phyloP scores from a whole-genome alignment of 441 rosid species.

The Lepidium campestre region DNA sequence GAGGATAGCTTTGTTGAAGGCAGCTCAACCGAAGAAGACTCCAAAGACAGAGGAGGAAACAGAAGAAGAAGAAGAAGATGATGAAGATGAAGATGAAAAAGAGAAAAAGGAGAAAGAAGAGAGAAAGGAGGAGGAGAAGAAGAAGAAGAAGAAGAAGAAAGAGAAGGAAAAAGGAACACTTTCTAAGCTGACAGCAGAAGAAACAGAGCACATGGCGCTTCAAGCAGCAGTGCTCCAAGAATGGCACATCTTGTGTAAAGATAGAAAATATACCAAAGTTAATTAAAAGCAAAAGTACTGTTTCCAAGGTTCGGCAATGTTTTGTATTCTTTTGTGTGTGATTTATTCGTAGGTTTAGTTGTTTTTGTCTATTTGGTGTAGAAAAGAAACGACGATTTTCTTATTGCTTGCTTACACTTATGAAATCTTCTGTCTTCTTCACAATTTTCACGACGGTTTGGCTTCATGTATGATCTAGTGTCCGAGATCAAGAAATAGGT shows the following conservation, averaged over 20 bases:
- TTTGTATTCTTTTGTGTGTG: constrained; percentile 24
- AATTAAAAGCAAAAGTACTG: not conserved
- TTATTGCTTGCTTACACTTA: not conserved
- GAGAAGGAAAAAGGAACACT: constrained; percentile 57
- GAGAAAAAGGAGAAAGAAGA: constrained; percentile 31
- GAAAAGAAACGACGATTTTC: constrained; percentile 7
- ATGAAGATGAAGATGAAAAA: constrained; percentile 19
- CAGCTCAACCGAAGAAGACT: constrained; percentile 75
- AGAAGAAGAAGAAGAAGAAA: constrained; percentile 42
- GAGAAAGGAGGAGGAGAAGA: constrained; percentile 31
- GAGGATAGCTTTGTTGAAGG: constrained; percentile 86
- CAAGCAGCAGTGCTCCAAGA: constrained; percentile 96
- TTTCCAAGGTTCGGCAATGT: not conserved
- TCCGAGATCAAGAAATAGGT: not conserved
- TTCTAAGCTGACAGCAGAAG: constrained; percentile 86
- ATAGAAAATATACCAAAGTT: constrained; percentile 39
- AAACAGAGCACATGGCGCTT: constrained; percentile 93
- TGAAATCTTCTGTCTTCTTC: not conserved
- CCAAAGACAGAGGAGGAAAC: constrained; percentile 51
- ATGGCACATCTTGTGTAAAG: constrained; percentile 92
- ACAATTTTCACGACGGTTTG: not conserved
- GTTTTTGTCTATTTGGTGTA: not conserved
- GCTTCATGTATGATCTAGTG: not conserved
- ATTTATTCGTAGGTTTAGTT: not conserved
- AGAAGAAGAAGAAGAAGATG: constrained; percentile 39